Conservation (phyloP, 306 rosid genomes). For the Malus sylvestris region DNA sequence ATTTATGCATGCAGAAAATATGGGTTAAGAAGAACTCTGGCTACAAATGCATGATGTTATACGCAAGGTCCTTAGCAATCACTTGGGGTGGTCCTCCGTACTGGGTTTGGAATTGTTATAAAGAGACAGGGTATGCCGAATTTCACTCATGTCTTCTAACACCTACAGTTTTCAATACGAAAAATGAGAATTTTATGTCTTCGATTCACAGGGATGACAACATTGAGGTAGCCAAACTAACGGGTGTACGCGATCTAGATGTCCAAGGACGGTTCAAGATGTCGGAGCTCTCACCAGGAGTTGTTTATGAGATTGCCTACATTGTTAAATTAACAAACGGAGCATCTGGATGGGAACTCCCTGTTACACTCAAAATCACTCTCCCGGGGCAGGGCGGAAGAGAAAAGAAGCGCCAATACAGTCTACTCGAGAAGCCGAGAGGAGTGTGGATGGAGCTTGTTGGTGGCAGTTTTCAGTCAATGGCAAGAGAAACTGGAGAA, state of each 20-base stretch:
- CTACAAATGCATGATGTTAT: neutral
- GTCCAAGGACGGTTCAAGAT: constrained; percentile 5
- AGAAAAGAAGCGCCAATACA: neutral
- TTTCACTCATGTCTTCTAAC: neutral
- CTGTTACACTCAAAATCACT: neutral
- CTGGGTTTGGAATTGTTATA: constrained; percentile 10
- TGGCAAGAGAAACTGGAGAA: neutral
- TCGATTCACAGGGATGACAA: neutral
- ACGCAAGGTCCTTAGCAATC: constrained; percentile 1
- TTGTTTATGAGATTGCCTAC: constrained; percentile 6
- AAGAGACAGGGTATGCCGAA: constrained; percentile 5
- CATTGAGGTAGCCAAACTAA: constrained; percentile 13
- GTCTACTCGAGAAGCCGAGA: constrained; percentile 1
- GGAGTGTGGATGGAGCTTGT: constrained; percentile 2
- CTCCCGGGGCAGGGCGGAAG: neutral
- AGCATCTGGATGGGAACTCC: constrained; percentile 10
- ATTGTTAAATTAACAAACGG: neutral
- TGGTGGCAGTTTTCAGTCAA: neutral
- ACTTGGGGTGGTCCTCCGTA: neutral
- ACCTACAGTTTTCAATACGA: too few relatives aligned
- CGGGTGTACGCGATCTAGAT: neutral
- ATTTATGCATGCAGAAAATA: constrained; percentile 11
- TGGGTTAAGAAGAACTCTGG: constrained; percentile 8
- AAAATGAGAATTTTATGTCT: too few relatives aligned
- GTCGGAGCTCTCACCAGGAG: neutral